Evolutionary conservation across 2,329 filamentous ascomycete species (phyloP), one percentile per base, ranked within the genome.

Genomic region (Botrytis galanthina): DNA sequence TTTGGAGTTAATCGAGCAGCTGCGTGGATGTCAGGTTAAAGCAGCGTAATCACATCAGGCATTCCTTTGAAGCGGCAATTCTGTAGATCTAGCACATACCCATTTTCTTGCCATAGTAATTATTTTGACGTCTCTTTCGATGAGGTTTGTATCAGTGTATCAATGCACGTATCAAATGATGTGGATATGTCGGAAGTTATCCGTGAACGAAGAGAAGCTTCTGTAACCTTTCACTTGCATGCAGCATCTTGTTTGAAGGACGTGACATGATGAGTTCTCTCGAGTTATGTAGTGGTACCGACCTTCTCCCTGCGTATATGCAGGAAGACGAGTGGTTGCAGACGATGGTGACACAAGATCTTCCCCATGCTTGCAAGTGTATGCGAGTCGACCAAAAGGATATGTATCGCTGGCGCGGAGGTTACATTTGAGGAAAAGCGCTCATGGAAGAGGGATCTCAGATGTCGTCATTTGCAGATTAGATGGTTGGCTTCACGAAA

Each of bases 1-100:
- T 96, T 97, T 81, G 96, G 95, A 35, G 93, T 92, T 32, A 91
- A 91, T 80, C 89, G 95, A 80, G 93, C 97, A 54, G 89, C 93
- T 8, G 89, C 94, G 71, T 98, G 95, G 96, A 91, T 98, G 89
- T 91, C 89, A 66, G 91, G 92, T 74, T 97, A 82, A 73, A 26
- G 39, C 44, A 22, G 39, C 46, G 63, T 32, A 37, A 14, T 18
- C 20, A 22, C n/a, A 22, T 39, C n/a, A 48, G 29, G 39, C 29
- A 73, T 51, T 54, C 44, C 66, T 26, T 35, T 51, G 29, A 20
- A 26, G 8, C 29, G 32, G 22, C 63, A 51, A 37, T 63, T 39
- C 22, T 71, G 32, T 51, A 63, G 20, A 63, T 32, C 46, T 42
- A 63, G 60, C 61, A 29, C 67, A 46, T 60, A 70, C 63, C 37